Evolutionary conservation across 176 grass and related monocot genomes (phyloP), one percentile per base, ranked within the genome.

Genomic region (Panicum miliaceum): DNA sequence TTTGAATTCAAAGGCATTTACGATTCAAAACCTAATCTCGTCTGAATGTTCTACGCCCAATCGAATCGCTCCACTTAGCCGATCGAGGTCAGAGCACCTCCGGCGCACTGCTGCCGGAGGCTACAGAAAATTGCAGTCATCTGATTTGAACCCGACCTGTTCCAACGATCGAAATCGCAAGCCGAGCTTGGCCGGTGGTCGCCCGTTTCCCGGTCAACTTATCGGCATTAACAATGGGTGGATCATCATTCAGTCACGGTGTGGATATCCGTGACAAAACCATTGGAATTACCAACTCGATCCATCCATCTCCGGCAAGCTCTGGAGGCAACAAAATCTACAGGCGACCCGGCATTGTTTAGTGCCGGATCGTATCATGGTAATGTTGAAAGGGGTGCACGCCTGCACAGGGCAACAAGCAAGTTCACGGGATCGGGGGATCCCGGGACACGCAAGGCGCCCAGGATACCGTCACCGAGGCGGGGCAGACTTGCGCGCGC

Each of bases 391-490:
- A 64, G 41, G 15, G 8, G 43, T 29, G 43, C 42, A 13, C 77
- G 13, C n/a, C n/a, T n/a, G n/a, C n/a, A n/a, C n/a, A n/a, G n/a
- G 41, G 18, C 72, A 34, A 41, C 45, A 86, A 50, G 84, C 78
- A 82, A 82, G 79, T 10, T 86, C 84, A 57, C 84, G 22, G 78
- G 79, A 90, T 73, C 78, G 72, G 40, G 64, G 56, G 60, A 71
- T 52, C 64, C 76, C 26, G 40, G 6, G 86, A 15, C 74, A 47
- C 43, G 58, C 13, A 66, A 60, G 46, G 59, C 56, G 18, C 18
- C 23, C 40, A 42, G 20, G 36, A 69, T 61, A 35, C 47, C 69
- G 32, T 87, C 53, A 45, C 56, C 34, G 8, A 84, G 60, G 61
- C 45, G 9, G 12, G 7, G 20, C 72, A 27, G 76, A 71, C 84